phyloP scores from a whole-genome alignment of 805 yeast genomes.

The Lipomyces japonicus region DNA sequence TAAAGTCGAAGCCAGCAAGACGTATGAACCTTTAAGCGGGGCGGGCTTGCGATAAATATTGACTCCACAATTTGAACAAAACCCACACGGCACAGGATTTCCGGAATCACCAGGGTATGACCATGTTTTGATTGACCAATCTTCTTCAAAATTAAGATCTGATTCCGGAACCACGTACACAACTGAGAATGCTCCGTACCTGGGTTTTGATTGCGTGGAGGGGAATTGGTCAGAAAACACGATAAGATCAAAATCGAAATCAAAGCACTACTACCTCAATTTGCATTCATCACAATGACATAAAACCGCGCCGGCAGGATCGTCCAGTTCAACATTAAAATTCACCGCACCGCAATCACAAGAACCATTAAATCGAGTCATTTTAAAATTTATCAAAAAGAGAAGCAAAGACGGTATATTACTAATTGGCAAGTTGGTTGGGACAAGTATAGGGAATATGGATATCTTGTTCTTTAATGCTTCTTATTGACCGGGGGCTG shows the following conservation, averaged over 20 bases:
- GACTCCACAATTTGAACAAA: constrained; percentile 17
- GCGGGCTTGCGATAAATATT: constrained; percentile 9
- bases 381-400: neutral
- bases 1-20: constrained; percentile 8
- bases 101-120: constrained; percentile 19
- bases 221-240: neutral
- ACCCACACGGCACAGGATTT: constrained; percentile 15
- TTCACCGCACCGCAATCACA: constrained; percentile 17
- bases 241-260: neutral
- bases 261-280: constrained; percentile 7
- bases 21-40: constrained; percentile 1
- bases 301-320: constrained; percentile 7
- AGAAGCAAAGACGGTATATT: neutral
- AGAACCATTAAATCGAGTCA: constrained; percentile 10
- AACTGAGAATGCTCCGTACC: constrained; percentile 10
- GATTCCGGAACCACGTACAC: constrained; percentile 8
- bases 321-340: constrained; percentile 9
- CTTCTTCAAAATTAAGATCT: constrained; percentile 7
- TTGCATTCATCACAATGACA: constrained; percentile 22
- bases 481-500: too few species aligned
- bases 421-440: too few species aligned
- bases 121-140: constrained; percentile 9
- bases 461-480: too few species aligned
- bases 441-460: too few species aligned
- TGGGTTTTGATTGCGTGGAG: neutral